Evolutionary conservation across 2,329 filamentous ascomycete genomes (phyloP), one percentile per base, ranked within the genome.

Genomic region (Penicillium palitans): DNA sequence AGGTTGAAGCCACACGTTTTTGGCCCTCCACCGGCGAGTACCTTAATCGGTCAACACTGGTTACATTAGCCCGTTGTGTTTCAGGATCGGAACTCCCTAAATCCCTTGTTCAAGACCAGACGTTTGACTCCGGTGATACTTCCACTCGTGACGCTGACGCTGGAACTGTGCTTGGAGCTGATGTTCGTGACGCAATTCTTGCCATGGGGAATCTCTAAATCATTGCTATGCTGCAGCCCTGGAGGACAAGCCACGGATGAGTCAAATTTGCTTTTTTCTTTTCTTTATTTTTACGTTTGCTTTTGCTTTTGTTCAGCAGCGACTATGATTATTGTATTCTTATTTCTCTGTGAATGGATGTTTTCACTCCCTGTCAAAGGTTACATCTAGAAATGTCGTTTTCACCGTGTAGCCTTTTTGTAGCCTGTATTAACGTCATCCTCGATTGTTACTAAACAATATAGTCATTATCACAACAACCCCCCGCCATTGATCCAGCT

Each of bases 101-200:
- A 17, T 48, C 19, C 13, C 31, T 49, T 35, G 19, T 35, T 12
- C 31, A 49, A 25, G 46, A 49, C 8, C 37, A 49, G 13, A 49
- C 46, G 5, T 49, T 37, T n/a, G 46, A 49, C 46, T 25, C 19
- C 7, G 19, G 31, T 24, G 46, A 49, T 37, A 35, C 13, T 19
- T 37, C 46, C 4, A 49, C 31, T 49, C 31, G 46, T 37, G 31
- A 49, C 19, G 4, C 31, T n/a, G 31, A 49, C 12, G 46, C 46
- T 49, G 46, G 31, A n/a, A 49, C 46, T 48, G 46, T 48, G 19
- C 31, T 48, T 17, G 46, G 46, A 24, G 46, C 29, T 48, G 29
- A 48, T 48, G 13, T 48, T 8, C 31, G 29, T 35, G 46, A 48
- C 13, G 46, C 46, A 24, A 35, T 48, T 48, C 19, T 48, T 48